These are phyloP conservation scores for Cardamine chenopodiifolia DNA, from an alignment of 345 rosid genomes.

Conservation along the genomic window DNA sequence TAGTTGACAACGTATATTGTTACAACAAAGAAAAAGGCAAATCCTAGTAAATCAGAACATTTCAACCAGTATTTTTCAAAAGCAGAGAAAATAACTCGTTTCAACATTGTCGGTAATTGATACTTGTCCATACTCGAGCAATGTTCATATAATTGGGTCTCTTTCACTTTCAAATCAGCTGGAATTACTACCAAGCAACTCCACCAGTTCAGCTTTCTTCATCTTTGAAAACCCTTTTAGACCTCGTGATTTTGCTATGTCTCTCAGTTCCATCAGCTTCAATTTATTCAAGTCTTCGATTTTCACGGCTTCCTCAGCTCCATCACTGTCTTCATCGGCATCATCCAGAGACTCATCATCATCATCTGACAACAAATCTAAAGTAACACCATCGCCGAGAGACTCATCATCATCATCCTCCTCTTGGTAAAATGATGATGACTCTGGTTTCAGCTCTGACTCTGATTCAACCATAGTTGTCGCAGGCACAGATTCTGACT, in stretches of 20 bases:
- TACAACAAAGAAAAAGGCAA: background rate
- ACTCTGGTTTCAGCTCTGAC: slow-evolving; percentile 33
- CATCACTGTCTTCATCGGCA: slow-evolving; percentile 40
- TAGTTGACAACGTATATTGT: background rate
- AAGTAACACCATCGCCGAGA: slow-evolving; percentile 11
- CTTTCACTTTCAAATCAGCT: slow-evolving; percentile 34
- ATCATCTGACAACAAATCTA: slow-evolving; percentile 40
- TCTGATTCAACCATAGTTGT: slow-evolving; percentile 42
- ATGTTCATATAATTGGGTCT: slow-evolving; percentile 3
- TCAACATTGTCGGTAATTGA: background rate
- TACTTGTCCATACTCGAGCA: background rate
- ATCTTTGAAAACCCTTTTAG: slow-evolving; percentile 82
- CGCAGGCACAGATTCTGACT: slow-evolving; percentile 40
- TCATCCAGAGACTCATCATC: slow-evolving; percentile 44
- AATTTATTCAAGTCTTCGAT: slow-evolving; percentile 55
- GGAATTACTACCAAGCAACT: slow-evolving; percentile 50
- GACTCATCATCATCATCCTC: slow-evolving; percentile 35
- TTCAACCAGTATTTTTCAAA: background rate
- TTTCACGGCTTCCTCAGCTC: slow-evolving; percentile 34
- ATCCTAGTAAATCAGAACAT: slow-evolving; percentile 10
- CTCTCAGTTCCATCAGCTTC: slow-evolving; percentile 72
- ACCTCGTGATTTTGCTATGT: slow-evolving; percentile 76
- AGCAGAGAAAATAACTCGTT: slow-evolving; percentile 16
- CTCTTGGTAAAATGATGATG: slow-evolving; percentile 38
- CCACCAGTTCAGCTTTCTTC: slow-evolving; percentile 72